phyloP scores from a whole-genome alignment of 192 early-diverging fungal species.

The Coemansia sp. region DNA sequence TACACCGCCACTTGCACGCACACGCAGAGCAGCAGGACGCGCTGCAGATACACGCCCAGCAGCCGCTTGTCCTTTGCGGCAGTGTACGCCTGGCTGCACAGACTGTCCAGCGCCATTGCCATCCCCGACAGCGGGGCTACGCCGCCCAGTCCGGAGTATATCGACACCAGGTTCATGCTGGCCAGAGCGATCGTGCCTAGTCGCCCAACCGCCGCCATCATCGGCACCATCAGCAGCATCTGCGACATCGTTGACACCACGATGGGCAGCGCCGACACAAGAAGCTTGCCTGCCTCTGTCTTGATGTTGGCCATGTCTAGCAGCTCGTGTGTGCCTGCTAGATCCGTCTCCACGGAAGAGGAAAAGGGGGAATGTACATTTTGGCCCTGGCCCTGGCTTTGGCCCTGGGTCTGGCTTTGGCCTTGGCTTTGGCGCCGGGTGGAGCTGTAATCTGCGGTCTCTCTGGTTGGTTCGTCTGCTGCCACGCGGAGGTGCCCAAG shows the following conservation, averaged over 20 bases:
- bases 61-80: constrained; percentile 62
- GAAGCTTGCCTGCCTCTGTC: constrained; percentile 17
- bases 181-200: constrained; percentile 65
- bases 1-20: constrained; percentile 69
- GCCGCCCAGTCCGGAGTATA: constrained; percentile 71
- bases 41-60: constrained; percentile 72
- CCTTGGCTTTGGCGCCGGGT: neutral
- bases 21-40: constrained; percentile 74
- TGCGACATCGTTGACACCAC: constrained; percentile 39
- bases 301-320: constrained; percentile 12
- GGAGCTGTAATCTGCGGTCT: neutral
- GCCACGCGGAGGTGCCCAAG: neutral
- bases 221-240: constrained; percentile 37
- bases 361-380: neutral
- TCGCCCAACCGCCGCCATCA: constrained; percentile 59
- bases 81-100: constrained; percentile 74
- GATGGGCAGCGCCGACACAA: constrained; percentile 35
- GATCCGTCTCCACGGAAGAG: neutral
- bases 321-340: constrained; percentile 9
- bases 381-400: neutral
- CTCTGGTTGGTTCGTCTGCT: neutral
- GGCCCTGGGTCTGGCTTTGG: neutral
- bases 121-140: constrained; percentile 67
- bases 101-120: constrained; percentile 72
- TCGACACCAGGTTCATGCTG: constrained; percentile 68